Base-by-base conservation (phyloP, 805 yeast species). In the Schwanniomyces pseudopolymorphus region DNA sequence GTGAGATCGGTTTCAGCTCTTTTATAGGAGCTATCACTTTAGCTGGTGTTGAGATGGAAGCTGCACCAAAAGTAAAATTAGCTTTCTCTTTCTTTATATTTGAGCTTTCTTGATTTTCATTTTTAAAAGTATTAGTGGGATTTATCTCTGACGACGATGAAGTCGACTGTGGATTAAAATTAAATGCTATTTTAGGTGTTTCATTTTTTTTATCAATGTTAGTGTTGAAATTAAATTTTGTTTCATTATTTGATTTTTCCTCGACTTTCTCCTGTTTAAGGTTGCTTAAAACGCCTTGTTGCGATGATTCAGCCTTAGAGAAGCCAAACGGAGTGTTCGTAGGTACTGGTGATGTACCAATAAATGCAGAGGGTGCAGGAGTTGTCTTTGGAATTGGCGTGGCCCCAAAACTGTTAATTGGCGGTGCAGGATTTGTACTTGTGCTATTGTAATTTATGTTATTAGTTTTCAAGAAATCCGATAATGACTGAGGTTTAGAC, bases 401-500 rank as follows among this genome's bases (percentile, higher is more conserved):
- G 5, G 24, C 8, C 8, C 3, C 20, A 31, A 20, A 8, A 7
- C 2, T 31, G 35, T 14, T 31, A n/a, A n/a, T n/a, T n/a, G n/a
- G n/a, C n/a, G n/a, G n/a, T n/a, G n/a, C n/a, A n/a, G n/a, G n/a
- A n/a, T n/a, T n/a, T n/a, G n/a, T n/a, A n/a, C n/a, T n/a, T 31
- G 20, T 31, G 20, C 16, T 16, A 16, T 31, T 16, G 11, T 31
- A 31, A 16, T 31, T 17, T 7, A 31, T 31, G 7, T 14, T 31
- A 7, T 31, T 31, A 22, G 2, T 22, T 24, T 38, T 22, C 13
- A 39, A 42, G 26, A 39, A 42, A 42, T 42, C 43, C 4, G 43
- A 37, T n/a, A 36, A 36, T 7, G 35, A 31, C 19, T 14, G 35
- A 14, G 35, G 5, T 11, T 36, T 20, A 5, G 24, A 9, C 13